A percentile compares a stretch with the other conserved stretches of the same genome.
Conservation (phyloP, 2,329 filamentous ascomycete genomes). For the Colletotrichum orchidophilum region DNA sequence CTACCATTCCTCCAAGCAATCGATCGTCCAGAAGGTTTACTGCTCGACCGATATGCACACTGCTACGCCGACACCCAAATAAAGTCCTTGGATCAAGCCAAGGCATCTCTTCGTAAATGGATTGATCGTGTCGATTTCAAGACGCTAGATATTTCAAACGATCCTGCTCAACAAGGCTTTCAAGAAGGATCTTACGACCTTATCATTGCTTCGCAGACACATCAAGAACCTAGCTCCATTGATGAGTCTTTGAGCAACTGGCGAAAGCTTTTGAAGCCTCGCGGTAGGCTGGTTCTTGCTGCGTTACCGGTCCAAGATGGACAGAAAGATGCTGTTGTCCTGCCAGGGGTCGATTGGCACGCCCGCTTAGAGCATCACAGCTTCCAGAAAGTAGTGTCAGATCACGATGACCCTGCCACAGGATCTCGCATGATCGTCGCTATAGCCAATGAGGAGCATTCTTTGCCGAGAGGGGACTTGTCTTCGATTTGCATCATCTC, state of each 20-base stretch:
- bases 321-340: constrained; percentile 34
- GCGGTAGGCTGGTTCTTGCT: constrained; percentile 39
- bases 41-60: constrained; percentile 34
- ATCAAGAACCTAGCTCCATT: constrained; percentile 40
- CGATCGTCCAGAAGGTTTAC: neutral
- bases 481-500: neutral
- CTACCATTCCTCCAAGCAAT: constrained; percentile 41
- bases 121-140: constrained; percentile 34
- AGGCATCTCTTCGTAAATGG: neutral
- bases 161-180: constrained; percentile 42
- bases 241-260: constrained; percentile 37
- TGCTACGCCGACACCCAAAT: constrained; percentile 41
- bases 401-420: neutral
- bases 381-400: neutral
- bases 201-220: constrained; percentile 40
- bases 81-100: constrained; percentile 37
- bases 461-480: neutral
- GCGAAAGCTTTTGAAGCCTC: constrained; percentile 41
- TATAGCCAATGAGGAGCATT: neutral
- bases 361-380: neutral
- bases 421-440: neutral
- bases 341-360: neutral
- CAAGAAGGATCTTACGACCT: constrained; percentile 39
- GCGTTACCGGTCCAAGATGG: neutral
- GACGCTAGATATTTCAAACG: constrained; percentile 44